Percentiles rank a stretch among this genome's conserved stretches.
phyloP scores from a whole-genome alignment of 208 protist genomes.

The Trichomonas vaginalis region DNA sequence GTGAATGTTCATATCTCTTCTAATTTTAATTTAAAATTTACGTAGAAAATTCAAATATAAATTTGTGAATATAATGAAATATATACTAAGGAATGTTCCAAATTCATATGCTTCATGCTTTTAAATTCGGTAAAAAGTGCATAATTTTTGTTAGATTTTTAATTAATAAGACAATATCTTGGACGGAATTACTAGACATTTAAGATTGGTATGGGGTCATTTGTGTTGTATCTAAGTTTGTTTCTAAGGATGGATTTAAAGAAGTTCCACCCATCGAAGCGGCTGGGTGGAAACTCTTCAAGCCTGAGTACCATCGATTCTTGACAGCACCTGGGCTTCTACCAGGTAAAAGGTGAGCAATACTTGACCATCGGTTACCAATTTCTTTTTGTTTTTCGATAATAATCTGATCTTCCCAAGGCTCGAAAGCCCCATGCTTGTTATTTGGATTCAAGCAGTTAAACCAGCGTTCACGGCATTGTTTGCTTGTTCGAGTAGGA shows the following conservation, averaged over 20 bases:
- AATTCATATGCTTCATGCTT: too few relatives aligned
- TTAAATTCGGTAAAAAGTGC: too few relatives aligned
- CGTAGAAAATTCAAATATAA: too few relatives aligned
- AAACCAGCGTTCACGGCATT: background rate
- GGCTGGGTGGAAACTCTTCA: background rate
- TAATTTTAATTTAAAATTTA: too few relatives aligned
- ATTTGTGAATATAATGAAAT: too few relatives aligned
- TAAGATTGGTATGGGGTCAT: background rate
- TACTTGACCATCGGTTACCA: background rate
- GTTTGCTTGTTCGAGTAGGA: background rate
- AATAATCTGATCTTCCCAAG: background rate
- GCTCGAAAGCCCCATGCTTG: background rate
- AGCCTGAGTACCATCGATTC: background rate
- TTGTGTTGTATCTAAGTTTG: background rate
- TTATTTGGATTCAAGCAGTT: background rate
- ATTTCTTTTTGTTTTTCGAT: slow-evolving; percentile 12
- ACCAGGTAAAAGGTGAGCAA: background rate
- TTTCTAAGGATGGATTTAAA: background rate
- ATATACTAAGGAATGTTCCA: too few relatives aligned
- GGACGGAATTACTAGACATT: background rate
- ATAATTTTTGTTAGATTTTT: too few relatives aligned
- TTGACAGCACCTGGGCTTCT: background rate
- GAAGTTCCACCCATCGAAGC: background rate
- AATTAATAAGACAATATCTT: background rate
- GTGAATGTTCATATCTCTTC: too few relatives aligned